Base-by-base conservation (phyloP, 208 protist genomes). In the Novymonas esmeraldas region DNA sequence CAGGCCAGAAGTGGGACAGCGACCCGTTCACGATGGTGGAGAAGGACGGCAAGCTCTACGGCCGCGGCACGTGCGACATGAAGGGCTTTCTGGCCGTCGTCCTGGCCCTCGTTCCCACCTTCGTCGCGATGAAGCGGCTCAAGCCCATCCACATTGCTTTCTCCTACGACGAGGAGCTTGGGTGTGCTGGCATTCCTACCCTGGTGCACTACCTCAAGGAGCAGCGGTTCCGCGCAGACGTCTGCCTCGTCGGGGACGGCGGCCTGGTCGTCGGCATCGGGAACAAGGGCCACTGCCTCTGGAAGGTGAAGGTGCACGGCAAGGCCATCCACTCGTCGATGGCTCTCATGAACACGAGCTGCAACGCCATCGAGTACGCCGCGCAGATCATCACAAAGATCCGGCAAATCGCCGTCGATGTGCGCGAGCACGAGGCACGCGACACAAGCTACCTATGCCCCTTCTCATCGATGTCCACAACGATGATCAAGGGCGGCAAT, bases 121-220 rank as follows among this genome's bases (percentile, higher is more conserved):
- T 84, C 29, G 41, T 79, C 24, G 50, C 45, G 28, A 76, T 84
- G 79, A 73, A 79, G 67, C 76, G 76, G 28, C 18, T 36, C 1
- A 91, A 86, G 57, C 76, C 79, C 11, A 70, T 85, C 26, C 80
- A 87, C 71, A 77, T 75, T 64, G 81, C 70, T 28, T 79, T 81
- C 52, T 72, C 76, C 24, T 85, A 79, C 57, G 76, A 86, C 45
- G 85, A 86, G 41, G 74, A 87, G 42, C 38, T 84, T 0, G 79
- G 73, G 1, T 85, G 68, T 62, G 33, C 75, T 9, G 74, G 75
- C 16, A 57, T 76, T 14, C 73, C 70, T 13, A 34, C 61, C 18
- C 70, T 85, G 7, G 55, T 79, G 18, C 56, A 70, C 24, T 67
- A 66, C 24, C 62, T 87, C 13, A 70, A 71, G 31, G 34, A 76